phyloP scores from a whole-genome alignment of 1,284 basidiomycete genomes.

The Boletus hoseneyae region DNA sequence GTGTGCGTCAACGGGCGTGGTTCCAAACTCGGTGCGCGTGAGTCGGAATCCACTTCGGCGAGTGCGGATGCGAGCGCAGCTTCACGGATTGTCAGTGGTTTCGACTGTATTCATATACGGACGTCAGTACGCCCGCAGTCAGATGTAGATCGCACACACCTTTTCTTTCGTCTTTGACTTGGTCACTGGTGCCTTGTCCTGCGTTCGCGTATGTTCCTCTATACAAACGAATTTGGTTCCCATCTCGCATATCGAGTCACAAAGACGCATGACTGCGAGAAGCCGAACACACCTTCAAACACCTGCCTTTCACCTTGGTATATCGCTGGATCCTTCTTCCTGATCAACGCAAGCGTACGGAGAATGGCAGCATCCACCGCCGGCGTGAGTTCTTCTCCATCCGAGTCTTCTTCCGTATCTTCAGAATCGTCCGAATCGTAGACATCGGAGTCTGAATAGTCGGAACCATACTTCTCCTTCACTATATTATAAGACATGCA shows the following conservation, averaged over 20 bases:
- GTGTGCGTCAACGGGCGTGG: constrained; percentile 59
- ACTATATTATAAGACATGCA: constrained; percentile 42
- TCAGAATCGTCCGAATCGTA: constrained; percentile 70
- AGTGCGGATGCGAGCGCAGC: constrained; percentile 57
- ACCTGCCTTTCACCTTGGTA: constrained; percentile 72
- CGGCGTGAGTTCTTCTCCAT: constrained; percentile 93
- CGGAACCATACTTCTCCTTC: constrained; percentile 84
- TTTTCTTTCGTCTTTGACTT: constrained; percentile 46
- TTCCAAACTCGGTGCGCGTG: constrained; percentile 47
- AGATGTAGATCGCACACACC: constrained; percentile 33
- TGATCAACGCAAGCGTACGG: constrained; percentile 85
- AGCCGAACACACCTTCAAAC: constrained; percentile 60
- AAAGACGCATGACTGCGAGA: background rate
- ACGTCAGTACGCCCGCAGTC: constrained; percentile 2
- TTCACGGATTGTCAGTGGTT: constrained; percentile 61
- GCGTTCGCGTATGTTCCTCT: constrained; percentile 67
- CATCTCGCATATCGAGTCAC: background rate
- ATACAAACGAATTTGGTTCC: background rate
- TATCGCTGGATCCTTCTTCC: constrained; percentile 79
- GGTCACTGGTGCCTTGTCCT: constrained; percentile 22
- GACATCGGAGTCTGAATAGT: constrained; percentile 60
- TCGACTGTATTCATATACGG: constrained; percentile 37
- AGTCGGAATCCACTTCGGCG: constrained; percentile 49
- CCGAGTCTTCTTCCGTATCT: constrained; percentile 88
- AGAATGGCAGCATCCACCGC: constrained; percentile 94